phyloP scores from a whole-genome alignment of 345 rosid species.

The Boechera stricta region DNA sequence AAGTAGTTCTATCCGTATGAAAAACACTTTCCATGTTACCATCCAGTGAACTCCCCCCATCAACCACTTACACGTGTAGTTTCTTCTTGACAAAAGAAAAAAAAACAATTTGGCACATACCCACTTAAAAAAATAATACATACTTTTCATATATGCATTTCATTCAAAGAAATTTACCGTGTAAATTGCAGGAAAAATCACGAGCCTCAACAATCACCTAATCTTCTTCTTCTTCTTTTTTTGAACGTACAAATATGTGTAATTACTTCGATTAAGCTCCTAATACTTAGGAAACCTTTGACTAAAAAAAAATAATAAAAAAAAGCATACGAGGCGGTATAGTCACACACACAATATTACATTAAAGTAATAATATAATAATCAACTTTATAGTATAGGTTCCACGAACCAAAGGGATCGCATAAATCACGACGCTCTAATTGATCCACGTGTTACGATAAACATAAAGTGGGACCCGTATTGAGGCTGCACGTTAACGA shows the following conservation, averaged over 20 bases:
- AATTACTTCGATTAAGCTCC: not conserved
- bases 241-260: not conserved
- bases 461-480: slow-evolving; percentile 38
- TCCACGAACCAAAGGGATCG: slow-evolving; percentile 43
- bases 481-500: slow-evolving; percentile 37
- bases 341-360: slow-evolving; percentile 19
- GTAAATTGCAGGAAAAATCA: not conserved
- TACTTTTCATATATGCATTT: not conserved
- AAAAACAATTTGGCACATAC: slow-evolving; percentile 28
- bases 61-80: slow-evolving; percentile 35
- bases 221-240: no score
- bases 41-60: slow-evolving; percentile 24
- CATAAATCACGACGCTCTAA: slow-evolving; percentile 40
- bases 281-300: slow-evolving; percentile 22
- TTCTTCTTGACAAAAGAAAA: not conserved
- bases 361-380: not conserved
- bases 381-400: slow-evolving; percentile 33
- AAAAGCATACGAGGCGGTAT: slow-evolving; percentile 22
- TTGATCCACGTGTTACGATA: slow-evolving; percentile 42
- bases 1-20: slow-evolving; percentile 28
- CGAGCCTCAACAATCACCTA: no score
- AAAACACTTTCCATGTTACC: slow-evolving; percentile 34
- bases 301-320: not conserved
- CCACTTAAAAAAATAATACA: not conserved
- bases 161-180: slow-evolving; percentile 17